A percentile compares a stretch with the other conserved stretches of the same genome.
These are phyloP conservation scores for Aspergillus phoenicis DNA, from an alignment of 2,329 filamentous ascomycete genomes.

Conservation along the genomic window DNA sequence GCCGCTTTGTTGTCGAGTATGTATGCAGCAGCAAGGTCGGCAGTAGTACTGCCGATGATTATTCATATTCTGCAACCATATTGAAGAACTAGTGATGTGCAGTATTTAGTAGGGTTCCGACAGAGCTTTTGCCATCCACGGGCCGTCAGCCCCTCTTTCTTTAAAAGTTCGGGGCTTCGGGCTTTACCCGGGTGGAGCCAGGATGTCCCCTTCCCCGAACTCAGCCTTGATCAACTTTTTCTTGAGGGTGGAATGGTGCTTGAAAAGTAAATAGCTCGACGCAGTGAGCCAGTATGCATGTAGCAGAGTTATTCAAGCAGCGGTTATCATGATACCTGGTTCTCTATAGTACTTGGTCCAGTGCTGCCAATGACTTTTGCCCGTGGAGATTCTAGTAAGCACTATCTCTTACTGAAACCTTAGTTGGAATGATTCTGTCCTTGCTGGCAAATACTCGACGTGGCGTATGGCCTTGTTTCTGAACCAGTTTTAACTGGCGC, in stretches of 20 bases:
- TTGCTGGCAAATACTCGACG: background rate
- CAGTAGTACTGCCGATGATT: conserved; percentile 4
- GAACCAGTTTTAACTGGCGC: background rate
- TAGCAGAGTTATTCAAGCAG: no score
- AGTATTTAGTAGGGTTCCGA: conserved; percentile 13
- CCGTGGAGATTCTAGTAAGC: background rate
- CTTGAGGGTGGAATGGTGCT: background rate
- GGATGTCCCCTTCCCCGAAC: conserved; percentile 17
- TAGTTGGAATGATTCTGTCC: background rate
- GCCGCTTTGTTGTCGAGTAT: background rate
- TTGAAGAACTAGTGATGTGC: conserved; percentile 1
- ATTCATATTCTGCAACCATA: conserved; percentile 20
- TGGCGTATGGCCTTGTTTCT: background rate
- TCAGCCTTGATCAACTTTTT: conserved; percentile 2
- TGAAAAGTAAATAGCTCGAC: no score
- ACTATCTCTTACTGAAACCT: background rate
- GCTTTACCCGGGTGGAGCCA: conserved; percentile 27
- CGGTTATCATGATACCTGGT: background rate
- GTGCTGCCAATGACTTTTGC: background rate
- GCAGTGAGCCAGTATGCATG: no score
- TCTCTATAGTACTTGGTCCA: no score
- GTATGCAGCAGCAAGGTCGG: background rate
- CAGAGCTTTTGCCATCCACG: conserved; percentile 24
- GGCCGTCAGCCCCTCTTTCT: conserved; percentile 25
- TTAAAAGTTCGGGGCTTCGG: conserved; percentile 25